phyloP scores from a whole-genome alignment of 345 rosid species.

The Pseudoturritis turrita region DNA sequence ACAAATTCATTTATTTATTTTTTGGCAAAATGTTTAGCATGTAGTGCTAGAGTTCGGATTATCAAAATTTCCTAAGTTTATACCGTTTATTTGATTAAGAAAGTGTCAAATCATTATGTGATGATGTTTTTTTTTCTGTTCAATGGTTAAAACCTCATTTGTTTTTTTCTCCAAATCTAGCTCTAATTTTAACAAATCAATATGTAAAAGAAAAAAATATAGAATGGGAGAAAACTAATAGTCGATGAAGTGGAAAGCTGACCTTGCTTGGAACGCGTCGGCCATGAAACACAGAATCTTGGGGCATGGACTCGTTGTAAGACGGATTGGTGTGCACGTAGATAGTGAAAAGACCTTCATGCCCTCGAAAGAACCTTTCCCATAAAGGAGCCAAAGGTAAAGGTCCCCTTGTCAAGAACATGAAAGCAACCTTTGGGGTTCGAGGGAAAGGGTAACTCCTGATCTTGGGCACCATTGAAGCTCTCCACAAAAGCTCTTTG shows the following conservation, averaged over 20 bases:
- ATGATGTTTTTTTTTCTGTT: background rate
- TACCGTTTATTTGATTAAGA: background rate
- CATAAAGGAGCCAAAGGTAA: conserved; percentile 75
- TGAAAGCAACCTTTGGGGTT: conserved; percentile 70
- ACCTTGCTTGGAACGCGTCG: conserved; percentile 82
- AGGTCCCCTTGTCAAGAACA: conserved; percentile 78
- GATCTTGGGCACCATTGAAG: conserved; percentile 50
- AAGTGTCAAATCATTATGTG: background rate
- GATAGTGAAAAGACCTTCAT: conserved; percentile 52
- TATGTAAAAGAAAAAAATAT: background rate
- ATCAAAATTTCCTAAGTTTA: too few relatives aligned
- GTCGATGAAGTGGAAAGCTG: background rate
- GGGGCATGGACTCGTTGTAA: conserved; percentile 39
- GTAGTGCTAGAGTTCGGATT: too few relatives aligned
- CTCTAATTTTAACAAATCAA: background rate
- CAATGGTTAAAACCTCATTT: background rate
- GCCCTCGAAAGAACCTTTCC: conserved; percentile 72
- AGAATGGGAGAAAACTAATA: background rate
- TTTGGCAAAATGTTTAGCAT: too few relatives aligned
- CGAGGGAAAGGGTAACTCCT: conserved; percentile 40
- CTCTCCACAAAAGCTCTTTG: conserved; percentile 60
- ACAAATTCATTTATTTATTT: too few relatives aligned
- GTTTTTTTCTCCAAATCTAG: background rate
- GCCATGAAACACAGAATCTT: conserved; percentile 50
- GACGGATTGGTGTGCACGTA: conserved; percentile 62